These are phyloP conservation scores for Mortierella claussenii DNA, from an alignment of 192 early-diverging fungal genomes.

Conservation along the genomic window DNA sequence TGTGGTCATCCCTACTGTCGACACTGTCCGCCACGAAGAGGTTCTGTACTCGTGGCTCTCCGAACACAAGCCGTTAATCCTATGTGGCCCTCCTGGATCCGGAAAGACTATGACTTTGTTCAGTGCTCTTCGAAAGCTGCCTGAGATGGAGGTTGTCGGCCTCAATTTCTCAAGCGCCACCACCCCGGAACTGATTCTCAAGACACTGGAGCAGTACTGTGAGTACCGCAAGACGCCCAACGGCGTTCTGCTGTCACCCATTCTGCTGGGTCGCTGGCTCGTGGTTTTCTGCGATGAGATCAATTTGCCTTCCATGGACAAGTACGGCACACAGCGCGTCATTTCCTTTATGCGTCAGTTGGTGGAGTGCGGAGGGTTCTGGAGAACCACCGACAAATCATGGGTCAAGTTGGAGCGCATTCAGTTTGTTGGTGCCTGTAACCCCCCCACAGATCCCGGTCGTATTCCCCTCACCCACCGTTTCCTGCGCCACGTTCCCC, in stretches of 20 bases:
- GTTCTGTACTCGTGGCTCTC: constrained; percentile 95
- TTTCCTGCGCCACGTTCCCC: constrained; percentile 96
- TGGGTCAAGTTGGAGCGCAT: constrained; percentile 98
- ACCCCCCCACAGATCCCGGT: constrained; percentile 99
- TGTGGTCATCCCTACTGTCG: constrained; percentile 97
- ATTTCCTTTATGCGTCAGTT: constrained; percentile 96
- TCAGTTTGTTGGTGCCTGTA: constrained; percentile 99
- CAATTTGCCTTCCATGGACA: constrained; percentile 95
- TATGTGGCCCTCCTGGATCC: constrained; percentile 99
- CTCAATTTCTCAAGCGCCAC: constrained; percentile 99
- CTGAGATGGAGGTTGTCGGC: constrained; percentile 96
- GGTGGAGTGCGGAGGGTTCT: constrained; percentile 96
- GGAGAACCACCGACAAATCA: constrained; percentile 88
- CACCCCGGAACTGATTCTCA: constrained; percentile 92
- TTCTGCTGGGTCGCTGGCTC: constrained; percentile 89
- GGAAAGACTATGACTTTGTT: constrained; percentile 99
- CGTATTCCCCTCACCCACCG: constrained; percentile 95
- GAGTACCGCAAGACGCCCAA: constrained; percentile 96
- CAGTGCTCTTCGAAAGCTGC: constrained; percentile 91
- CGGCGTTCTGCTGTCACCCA: constrained; percentile 88
- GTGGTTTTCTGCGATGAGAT: constrained; percentile 99
- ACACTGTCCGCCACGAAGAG: constrained; percentile 98
- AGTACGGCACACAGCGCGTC: constrained; percentile 98
- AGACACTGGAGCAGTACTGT: constrained; percentile 98
- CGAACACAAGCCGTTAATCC: constrained; percentile 92